A percentile compares a stretch with the other conserved stretches of the same genome.
phyloP scores from a whole-genome alignment of 768 basidiomycete species.

The Dendrothele bispora region DNA sequence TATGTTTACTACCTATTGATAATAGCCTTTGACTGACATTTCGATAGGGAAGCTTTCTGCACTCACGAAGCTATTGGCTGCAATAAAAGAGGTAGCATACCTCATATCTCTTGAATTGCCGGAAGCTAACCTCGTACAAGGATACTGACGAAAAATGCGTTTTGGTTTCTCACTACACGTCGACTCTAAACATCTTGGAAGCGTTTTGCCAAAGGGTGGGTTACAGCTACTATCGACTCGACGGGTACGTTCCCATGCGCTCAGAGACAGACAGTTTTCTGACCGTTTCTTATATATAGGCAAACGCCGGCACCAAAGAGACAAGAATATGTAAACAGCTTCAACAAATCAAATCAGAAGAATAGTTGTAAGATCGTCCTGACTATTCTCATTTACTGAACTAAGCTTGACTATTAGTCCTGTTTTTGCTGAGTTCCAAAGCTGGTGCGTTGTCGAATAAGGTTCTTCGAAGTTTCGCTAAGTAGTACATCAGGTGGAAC shows the following conservation, averaged over 20 bases:
- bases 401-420: constrained; percentile 47
- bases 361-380: constrained; percentile 60
- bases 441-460: constrained; percentile 43
- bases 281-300: constrained; percentile 32
- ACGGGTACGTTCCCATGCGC: too few relatives aligned
- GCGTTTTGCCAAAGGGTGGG: constrained; percentile 73
- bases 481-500: constrained; percentile 63
- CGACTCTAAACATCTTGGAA: constrained; percentile 90
- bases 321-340: constrained; percentile 84
- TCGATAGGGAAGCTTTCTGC: constrained; percentile 70
- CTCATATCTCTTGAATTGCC: background rate
- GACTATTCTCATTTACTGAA: background rate
- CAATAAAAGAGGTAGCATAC: constrained; percentile 52
- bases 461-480: background rate
- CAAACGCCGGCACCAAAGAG: constrained; percentile 75
- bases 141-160: constrained; percentile 92
- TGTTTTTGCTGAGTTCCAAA: constrained; percentile 93
- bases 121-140: constrained; percentile 32
- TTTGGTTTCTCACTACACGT: constrained; percentile 94
- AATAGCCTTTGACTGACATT: constrained; percentile 3
- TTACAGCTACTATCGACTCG: constrained; percentile 83
- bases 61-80: constrained; percentile 61
- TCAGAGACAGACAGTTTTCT: too few relatives aligned
- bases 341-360: constrained; percentile 77
- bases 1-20: constrained; percentile 22